These are phyloP conservation scores for Collybia mongolica DNA, from an alignment of 768 basidiomycete genomes.

Conservation along the genomic window DNA sequence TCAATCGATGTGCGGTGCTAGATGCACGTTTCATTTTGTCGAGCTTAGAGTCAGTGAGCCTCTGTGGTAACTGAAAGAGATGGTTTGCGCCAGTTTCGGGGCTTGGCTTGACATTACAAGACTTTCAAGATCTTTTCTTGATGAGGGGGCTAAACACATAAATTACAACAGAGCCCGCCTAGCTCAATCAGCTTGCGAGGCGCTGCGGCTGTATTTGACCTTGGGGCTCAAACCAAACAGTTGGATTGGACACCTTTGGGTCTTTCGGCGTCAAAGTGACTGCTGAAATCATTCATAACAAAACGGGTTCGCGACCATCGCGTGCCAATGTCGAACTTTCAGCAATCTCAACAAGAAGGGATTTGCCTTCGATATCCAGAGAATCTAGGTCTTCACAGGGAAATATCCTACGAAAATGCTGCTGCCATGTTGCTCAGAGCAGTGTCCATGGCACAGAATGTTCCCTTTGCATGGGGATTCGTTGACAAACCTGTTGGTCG, in stretches of 20 bases:
- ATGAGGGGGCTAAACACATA: too few species aligned
- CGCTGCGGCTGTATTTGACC: too few species aligned
- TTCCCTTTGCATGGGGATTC: conserved; percentile 71
- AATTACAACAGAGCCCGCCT: too few species aligned
- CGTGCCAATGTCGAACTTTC: conserved; percentile 23
- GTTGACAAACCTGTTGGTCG: conserved; percentile 77
- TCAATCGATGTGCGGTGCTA: too few species aligned
- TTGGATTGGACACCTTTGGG: conserved; percentile 11
- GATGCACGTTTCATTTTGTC: too few species aligned
- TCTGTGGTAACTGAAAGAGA: too few species aligned
- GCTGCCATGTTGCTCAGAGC: conserved; percentile 61
- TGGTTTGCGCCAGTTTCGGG: too few species aligned
- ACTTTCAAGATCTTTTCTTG: too few species aligned
- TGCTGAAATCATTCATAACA: neutral
- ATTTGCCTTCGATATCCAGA: conserved; percentile 75
- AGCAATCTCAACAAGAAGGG: conserved; percentile 56
- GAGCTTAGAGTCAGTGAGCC: too few species aligned
- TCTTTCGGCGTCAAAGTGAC: conserved; percentile 1
- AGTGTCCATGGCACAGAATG: conserved; percentile 48
- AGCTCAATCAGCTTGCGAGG: too few species aligned
- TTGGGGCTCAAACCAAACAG: neutral
- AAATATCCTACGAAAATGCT: conserved; percentile 56
- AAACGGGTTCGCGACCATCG: conserved; percentile 2
- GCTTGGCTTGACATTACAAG: too few species aligned
- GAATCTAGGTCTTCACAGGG: conserved; percentile 53